Evolutionary conservation across 1,284 basidiomycete species (phyloP).

Genomic region (Bondarzewia mesenterica): DNA sequence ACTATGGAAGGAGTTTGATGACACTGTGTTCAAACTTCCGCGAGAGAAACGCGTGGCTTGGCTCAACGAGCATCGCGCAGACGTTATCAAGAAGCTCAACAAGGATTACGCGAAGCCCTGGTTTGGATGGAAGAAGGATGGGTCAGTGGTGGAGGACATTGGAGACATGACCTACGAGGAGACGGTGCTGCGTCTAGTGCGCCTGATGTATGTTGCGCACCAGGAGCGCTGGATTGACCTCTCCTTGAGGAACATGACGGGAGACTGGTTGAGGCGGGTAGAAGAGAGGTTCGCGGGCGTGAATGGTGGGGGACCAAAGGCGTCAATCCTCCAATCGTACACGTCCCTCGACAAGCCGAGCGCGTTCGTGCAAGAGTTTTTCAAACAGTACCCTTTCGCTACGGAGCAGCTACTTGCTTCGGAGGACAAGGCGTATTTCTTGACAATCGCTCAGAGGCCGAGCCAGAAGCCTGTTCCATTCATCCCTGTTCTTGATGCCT

Average conservation of each 20-base stretch:
- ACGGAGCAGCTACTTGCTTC: slow-evolving; percentile 85
- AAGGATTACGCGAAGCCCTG: slow-evolving; percentile 94
- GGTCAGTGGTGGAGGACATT: slow-evolving; percentile 75
- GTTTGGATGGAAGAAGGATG: slow-evolving; percentile 95
- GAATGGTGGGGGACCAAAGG: slow-evolving; percentile 66
- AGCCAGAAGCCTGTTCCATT: slow-evolving; percentile 99
- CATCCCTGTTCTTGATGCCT: slow-evolving; percentile 92
- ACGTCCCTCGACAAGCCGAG: slow-evolving; percentile 77
- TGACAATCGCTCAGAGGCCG: slow-evolving; percentile 89
- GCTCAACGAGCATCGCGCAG: slow-evolving; percentile 82
- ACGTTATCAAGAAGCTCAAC: slow-evolving; percentile 90
- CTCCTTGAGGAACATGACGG: slow-evolving; percentile 90
- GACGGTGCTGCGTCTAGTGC: slow-evolving; percentile 83
- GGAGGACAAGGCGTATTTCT: slow-evolving; percentile 94
- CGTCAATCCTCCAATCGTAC: slow-evolving; percentile 89
- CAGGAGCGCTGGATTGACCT: slow-evolving; percentile 92
- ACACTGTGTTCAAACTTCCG: slow-evolving; percentile 89
- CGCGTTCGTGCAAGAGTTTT: slow-evolving; percentile 77
- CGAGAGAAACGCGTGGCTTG: slow-evolving; percentile 91
- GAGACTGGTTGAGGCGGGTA: slow-evolving; percentile 94
- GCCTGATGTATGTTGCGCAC: slow-evolving; percentile 89
- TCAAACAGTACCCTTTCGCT: slow-evolving; percentile 77
- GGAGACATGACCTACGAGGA: slow-evolving; percentile 99
- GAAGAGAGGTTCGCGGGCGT: slow-evolving; percentile 98
- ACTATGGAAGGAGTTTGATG: slow-evolving; percentile 98